Evolutionary conservation across 139 green algal genomes (phyloP).

Genomic region (Tetraselmis chui): DNA sequence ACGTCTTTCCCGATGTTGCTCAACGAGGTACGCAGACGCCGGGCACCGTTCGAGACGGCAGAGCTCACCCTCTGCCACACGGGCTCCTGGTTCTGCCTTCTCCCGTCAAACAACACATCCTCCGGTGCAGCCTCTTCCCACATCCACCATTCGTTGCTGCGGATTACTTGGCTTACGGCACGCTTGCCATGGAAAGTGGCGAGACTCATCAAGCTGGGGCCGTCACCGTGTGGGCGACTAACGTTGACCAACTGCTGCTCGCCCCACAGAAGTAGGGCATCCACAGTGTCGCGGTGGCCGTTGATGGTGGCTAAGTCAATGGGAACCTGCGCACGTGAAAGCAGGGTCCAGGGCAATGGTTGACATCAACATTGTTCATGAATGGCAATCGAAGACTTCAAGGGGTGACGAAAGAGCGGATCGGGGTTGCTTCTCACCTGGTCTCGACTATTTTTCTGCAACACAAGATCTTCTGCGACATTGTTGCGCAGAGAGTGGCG

Average conservation of each 20-base stretch:
- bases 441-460: not conserved
- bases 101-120: not conserved
- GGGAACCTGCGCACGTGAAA: not conserved
- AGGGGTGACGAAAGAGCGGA: no score
- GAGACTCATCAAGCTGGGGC: not conserved
- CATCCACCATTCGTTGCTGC: not conserved
- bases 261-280: not conserved
- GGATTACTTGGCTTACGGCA: not conserved
- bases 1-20: no score
- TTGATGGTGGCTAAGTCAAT: not conserved
- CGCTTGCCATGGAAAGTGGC: not conserved
- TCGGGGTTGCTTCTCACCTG: no score
- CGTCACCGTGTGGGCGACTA: not conserved
- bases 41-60: not conserved
- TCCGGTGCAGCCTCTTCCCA: not conserved
- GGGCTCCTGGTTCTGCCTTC: not conserved
- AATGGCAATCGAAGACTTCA: no score
- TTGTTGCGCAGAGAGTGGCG: not conserved
- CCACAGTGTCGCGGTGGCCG: not conserved
- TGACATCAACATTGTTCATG: no score
- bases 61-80: not conserved
- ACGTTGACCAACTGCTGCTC: not conserved
- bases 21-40: not conserved
- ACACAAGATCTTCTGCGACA: not conserved
- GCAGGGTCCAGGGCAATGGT: no score